Conservation (phyloP, 2,329 filamentous ascomycete genomes). For the Monilinia laxa region DNA sequence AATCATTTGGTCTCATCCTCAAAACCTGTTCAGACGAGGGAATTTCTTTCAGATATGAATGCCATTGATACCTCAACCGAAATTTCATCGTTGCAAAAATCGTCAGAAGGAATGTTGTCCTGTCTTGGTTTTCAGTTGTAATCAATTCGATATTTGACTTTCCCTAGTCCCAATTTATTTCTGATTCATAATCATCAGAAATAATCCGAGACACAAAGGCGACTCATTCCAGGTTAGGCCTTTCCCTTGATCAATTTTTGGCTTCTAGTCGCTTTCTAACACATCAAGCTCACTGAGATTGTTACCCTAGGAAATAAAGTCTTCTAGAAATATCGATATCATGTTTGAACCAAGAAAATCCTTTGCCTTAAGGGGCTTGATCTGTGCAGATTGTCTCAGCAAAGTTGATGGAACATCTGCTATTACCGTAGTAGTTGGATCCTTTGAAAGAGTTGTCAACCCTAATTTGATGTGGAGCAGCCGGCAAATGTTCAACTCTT, state of each 20-base stretch:
- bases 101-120: not conserved
- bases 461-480: slow-evolving; percentile 8
- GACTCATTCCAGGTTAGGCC: not conserved
- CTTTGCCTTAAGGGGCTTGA: not conserved
- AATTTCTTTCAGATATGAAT: not conserved
- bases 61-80: not conserved
- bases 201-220: slow-evolving; percentile 11
- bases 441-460: not conserved
- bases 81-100: slow-evolving; percentile 1
- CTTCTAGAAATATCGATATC: slow-evolving; percentile 10
- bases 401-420: not conserved
- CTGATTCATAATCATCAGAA: not conserved
- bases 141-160: slow-evolving; percentile 4
- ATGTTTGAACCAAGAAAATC: not conserved
- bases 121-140: not conserved
- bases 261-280: not conserved
- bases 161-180: not conserved
- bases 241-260: not conserved
- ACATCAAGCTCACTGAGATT: not conserved
- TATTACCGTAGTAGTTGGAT: not conserved
- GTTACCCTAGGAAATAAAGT: not conserved
- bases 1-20: slow-evolving; percentile 15
- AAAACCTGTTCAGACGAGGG: not conserved
- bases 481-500: not conserved
- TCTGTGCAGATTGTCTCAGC: slow-evolving; percentile 10